These are phyloP conservation scores for Trichomonas vaginalis DNA, from an alignment of 208 protist species.

Conservation along the genomic window DNA sequence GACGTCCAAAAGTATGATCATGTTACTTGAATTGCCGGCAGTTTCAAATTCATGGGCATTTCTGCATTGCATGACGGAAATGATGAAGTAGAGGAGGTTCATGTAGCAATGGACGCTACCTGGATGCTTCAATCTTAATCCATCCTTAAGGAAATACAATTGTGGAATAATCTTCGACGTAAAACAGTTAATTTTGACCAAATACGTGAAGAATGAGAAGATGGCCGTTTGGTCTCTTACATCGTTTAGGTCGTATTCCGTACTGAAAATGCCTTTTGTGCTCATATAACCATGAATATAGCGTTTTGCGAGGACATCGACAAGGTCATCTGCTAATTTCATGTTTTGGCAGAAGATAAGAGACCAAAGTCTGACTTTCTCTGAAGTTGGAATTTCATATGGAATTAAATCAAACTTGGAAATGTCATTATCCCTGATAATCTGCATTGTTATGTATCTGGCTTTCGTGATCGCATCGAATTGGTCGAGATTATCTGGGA, in stretches of 20 bases:
- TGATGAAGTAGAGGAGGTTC: not conserved
- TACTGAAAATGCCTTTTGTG: not conserved
- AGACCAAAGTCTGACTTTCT: not conserved
- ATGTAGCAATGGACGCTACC: not conserved
- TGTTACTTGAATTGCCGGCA: not conserved
- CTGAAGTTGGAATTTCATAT: not conserved
- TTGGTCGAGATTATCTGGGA: not conserved
- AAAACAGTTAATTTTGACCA: not conserved
- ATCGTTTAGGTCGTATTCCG: not conserved
- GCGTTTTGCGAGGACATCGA: not conserved
- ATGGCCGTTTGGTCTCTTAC: not conserved
- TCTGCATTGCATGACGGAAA: not conserved
- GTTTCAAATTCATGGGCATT: not conserved
- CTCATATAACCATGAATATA: not conserved
- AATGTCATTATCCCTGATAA: not conserved
- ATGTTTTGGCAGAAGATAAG: not conserved
- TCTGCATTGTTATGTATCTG: not conserved
- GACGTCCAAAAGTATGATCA: not conserved
- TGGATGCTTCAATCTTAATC: not conserved
- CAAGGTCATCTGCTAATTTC: not conserved
- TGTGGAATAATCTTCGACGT: not conserved
- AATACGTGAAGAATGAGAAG: not conserved
- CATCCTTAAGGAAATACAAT: not conserved
- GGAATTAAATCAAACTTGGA: not conserved
- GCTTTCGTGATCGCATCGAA: not conserved